Conservation (phyloP, 2,329 filamentous ascomycete species). For the Talaromyces sp. region DNA sequence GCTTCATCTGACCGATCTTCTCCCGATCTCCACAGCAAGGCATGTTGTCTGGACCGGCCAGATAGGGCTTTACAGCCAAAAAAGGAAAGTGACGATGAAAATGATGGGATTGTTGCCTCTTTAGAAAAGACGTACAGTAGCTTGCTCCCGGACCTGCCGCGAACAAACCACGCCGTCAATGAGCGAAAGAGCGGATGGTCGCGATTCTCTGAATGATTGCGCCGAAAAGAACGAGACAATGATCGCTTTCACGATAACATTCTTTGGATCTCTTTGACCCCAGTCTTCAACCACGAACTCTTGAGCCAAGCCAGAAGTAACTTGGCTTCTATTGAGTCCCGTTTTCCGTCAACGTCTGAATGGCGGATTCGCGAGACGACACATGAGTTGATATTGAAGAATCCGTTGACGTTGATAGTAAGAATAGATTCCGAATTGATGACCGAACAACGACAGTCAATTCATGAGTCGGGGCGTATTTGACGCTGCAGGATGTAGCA, state of each 20-base stretch:
- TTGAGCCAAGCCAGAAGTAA: neutral
- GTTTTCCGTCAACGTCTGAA: constrained; percentile 1
- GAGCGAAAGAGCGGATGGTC: neutral
- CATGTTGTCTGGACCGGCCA: constrained; percentile 51
- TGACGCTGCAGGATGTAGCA: neutral
- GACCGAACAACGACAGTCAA: neutral
- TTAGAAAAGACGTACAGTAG: constrained; percentile 2
- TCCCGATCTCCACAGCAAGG: constrained; percentile 59
- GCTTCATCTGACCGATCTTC: constrained; percentile 63
- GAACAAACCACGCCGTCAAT: constrained; percentile 17
- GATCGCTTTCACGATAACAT: neutral
- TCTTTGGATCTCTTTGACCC: neutral
- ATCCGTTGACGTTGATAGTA: neutral
- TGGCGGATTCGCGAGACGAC: neutral
- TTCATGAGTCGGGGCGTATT: neutral
- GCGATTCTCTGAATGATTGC: neutral
- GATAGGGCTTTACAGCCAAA: constrained; percentile 15
- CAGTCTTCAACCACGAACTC: neutral
- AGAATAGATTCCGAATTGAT: neutral
- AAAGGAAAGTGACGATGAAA: neutral
- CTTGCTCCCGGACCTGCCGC: constrained; percentile 19
- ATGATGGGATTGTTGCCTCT: neutral
- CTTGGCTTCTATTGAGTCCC: neutral
- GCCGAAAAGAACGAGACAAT: neutral
- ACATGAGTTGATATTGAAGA: neutral